These are phyloP conservation scores for Nicotiana obtusifolia DNA, from an alignment of 257 asterid species.

Conservation along the genomic window DNA sequence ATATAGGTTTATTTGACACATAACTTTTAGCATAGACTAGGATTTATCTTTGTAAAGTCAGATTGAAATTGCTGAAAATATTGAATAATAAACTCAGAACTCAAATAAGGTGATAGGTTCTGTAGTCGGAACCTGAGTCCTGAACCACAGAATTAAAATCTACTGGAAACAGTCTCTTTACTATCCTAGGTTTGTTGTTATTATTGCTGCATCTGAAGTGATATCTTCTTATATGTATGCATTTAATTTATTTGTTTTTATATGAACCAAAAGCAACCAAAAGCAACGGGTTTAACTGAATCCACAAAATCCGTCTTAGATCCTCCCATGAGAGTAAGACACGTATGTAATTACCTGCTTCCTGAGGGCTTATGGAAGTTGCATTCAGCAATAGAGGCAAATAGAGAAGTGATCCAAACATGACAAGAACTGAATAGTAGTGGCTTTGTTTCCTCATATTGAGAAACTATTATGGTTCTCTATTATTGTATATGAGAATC, in stretches of 20 bases:
- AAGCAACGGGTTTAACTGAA: not conserved
- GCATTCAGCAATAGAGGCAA: conserved; percentile 26
- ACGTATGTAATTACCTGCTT: conserved; percentile 9
- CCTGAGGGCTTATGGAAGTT: conserved; percentile 35
- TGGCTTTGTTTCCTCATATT: conserved; percentile 17
- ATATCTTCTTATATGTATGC: too few relatives aligned
- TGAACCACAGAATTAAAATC: too few relatives aligned
- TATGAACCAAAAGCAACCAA: not conserved
- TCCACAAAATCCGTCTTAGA: not conserved
- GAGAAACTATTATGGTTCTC: not conserved
- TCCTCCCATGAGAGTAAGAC: rapidly evolving
- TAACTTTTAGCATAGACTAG: too few relatives aligned
- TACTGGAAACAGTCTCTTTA: rapidly evolving
- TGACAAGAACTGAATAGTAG: not conserved
- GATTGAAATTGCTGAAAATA: too few relatives aligned
- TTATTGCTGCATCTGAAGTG: too few relatives aligned
- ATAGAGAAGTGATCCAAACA: conserved; percentile 14
- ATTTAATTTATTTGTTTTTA: not conserved
- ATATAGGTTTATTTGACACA: too few relatives aligned
- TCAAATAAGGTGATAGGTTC: too few relatives aligned
- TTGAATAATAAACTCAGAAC: too few relatives aligned
- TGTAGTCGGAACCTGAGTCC: too few relatives aligned
- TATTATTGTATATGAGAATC: too few relatives aligned
- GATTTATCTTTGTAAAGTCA: too few relatives aligned
- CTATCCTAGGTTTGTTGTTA: too few relatives aligned